phyloP scores from a whole-genome alignment of 192 early-diverging fungal genomes.

The Backusella mclennaniae region DNA sequence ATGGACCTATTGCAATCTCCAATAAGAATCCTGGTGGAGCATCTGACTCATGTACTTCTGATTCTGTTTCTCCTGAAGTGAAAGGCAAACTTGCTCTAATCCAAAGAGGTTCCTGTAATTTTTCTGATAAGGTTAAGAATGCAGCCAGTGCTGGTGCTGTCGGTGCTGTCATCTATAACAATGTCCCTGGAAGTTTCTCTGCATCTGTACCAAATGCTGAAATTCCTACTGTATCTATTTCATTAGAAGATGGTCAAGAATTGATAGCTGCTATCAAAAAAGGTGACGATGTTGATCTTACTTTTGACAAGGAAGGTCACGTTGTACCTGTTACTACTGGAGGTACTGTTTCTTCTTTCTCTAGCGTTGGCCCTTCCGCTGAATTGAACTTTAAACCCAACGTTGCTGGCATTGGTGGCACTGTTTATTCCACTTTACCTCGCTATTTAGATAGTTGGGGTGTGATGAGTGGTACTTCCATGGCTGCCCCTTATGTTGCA shows the following conservation, averaged over 20 bases:
- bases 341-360: constrained; percentile 64
- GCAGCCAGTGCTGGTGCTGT: constrained; percentile 61
- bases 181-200: constrained; percentile 11
- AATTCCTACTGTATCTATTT: constrained; percentile 44
- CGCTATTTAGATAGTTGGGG: constrained; percentile 40
- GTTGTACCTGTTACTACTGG: constrained; percentile 39
- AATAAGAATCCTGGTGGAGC: constrained; percentile 41
- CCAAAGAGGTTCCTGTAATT: constrained; percentile 67
- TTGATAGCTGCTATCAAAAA: constrained; percentile 5
- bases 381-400: constrained; percentile 61
- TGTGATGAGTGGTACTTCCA: constrained; percentile 85
- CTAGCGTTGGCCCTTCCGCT: constrained; percentile 60
- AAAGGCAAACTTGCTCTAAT: constrained; percentile 58
- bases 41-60: constrained; percentile 51
- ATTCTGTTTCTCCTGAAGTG: constrained; percentile 40
- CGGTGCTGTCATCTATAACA: constrained; percentile 66
- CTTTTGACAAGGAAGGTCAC: constrained; percentile 47
- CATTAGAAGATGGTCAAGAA: not conserved
- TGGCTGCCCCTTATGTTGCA: constrained; percentile 85
- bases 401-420: constrained; percentile 55
- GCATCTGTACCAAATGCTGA: constrained; percentile 36
- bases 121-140: constrained; percentile 58
- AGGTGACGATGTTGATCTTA: constrained; percentile 32
- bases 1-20: constrained; percentile 39
- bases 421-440: constrained; percentile 54